Percentiles rank a stretch among this genome's conserved stretches.
phyloP scores from a whole-genome alignment of 352 stramenopile species.

The Salisapilia sapeloensis region DNA sequence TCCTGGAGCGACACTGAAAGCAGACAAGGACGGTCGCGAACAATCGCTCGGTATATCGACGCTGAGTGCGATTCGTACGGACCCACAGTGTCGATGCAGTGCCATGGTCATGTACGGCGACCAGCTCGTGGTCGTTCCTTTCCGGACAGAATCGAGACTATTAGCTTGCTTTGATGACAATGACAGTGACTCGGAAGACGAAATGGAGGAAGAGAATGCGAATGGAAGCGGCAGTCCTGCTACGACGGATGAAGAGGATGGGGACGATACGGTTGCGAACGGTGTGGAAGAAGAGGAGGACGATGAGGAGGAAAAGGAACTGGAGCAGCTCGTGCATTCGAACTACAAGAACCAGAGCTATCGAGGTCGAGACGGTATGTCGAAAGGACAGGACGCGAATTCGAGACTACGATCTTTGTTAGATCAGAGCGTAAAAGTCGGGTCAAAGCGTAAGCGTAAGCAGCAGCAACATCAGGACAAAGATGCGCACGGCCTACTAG shows the following conservation, averaged over 20 bases:
- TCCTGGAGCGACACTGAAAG: slow-evolving; percentile 60
- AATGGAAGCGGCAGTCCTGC: slow-evolving; percentile 3
- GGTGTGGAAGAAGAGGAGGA: slow-evolving; percentile 53
- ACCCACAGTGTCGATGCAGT: slow-evolving; percentile 60
- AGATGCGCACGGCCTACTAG: slow-evolving; percentile 31
- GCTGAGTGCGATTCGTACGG: slow-evolving; percentile 25
- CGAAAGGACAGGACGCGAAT: slow-evolving; percentile 38
- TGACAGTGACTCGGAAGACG: slow-evolving; percentile 56
- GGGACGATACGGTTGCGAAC: slow-evolving; percentile 3
- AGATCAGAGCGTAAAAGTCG: slow-evolving; percentile 73
- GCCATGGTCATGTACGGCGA: slow-evolving; percentile 74
- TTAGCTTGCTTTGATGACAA: slow-evolving; percentile 68
- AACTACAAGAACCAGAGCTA: slow-evolving; percentile 65
- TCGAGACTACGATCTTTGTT: slow-evolving; percentile 38
- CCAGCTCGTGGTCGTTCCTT: slow-evolving; percentile 69
- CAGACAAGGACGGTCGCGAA: slow-evolving; percentile 53
- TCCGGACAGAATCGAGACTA: slow-evolving; percentile 60
- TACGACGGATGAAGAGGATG: slow-evolving; percentile 1
- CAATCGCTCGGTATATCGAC: slow-evolving; percentile 55
- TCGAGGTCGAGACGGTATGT: slow-evolving; percentile 7
- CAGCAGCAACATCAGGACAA: too few species aligned
- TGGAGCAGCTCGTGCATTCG: slow-evolving; percentile 46
- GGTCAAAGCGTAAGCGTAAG: slow-evolving; percentile 52
- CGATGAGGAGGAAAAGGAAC: slow-evolving; percentile 64
- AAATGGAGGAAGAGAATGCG: slow-evolving; percentile 8